These are phyloP conservation scores for Salix brachista DNA, from an alignment of 345 rosid genomes.

Conservation along the genomic window DNA sequence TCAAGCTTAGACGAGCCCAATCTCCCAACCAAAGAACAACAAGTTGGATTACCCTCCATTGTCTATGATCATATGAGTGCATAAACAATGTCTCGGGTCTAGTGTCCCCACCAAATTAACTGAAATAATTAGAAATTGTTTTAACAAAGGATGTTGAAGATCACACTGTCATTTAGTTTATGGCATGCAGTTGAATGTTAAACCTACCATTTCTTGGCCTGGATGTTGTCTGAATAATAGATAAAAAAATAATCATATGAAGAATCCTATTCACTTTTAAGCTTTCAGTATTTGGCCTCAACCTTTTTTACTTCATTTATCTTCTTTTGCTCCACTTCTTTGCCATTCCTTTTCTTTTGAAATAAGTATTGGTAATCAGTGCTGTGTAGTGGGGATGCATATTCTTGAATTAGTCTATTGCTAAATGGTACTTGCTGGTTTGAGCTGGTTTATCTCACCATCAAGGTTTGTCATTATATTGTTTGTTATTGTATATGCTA, in stretches of 20 bases:
- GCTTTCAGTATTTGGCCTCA: background rate
- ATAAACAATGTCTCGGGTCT: no score
- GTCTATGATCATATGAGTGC: no score
- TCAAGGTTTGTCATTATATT: background rate
- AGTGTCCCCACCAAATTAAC: no score
- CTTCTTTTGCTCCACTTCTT: background rate
- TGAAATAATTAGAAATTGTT: no score
- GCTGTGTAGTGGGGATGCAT: background rate
- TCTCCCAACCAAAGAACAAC: no score
- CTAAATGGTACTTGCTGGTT: background rate
- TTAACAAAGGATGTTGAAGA: background rate
- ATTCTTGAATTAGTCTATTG: background rate
- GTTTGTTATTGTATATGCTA: background rate
- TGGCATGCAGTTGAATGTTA: background rate
- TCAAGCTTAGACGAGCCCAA: no score
- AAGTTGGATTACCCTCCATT: no score
- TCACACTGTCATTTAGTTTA: background rate
- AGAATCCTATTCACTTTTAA: background rate
- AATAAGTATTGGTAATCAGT: background rate
- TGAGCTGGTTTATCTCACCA: background rate
- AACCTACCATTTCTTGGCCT: background rate
- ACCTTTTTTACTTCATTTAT: background rate
- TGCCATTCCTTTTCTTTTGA: background rate
- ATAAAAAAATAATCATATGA: background rate
- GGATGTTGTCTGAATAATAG: background rate